Conservation (phyloP, 2,329 filamentous ascomycete genomes). For the Diaporthe caulivora region DNA sequence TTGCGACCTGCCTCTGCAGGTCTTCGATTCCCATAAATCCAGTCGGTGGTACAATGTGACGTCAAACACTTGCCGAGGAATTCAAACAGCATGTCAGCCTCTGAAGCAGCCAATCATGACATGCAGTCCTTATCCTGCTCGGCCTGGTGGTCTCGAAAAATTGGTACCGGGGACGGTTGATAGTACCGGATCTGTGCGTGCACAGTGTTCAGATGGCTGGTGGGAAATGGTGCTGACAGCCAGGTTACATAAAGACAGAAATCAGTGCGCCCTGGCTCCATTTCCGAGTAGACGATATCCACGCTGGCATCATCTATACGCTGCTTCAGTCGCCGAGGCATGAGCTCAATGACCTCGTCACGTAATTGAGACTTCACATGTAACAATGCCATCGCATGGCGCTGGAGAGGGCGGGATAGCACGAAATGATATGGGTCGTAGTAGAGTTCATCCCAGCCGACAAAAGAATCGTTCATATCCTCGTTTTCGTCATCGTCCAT, state of each 20-base stretch:
- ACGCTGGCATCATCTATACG: not conserved
- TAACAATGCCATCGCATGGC: not conserved
- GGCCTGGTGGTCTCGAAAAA: no score
- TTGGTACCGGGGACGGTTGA: no score
- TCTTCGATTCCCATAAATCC: no score
- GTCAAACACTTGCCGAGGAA: not conserved
- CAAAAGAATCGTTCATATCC: no score
- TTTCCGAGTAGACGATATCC: not conserved
- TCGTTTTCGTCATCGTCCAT: no score
- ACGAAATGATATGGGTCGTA: no score
- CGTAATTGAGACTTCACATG: not conserved
- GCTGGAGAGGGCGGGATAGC: no score
- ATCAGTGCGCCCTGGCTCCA: rapidly evolving
- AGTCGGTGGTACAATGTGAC: not conserved
- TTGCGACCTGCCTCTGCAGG: no score
- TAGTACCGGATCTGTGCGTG: not conserved
- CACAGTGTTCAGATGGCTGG: not conserved
- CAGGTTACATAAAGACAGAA: not conserved
- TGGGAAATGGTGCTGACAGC: not conserved
- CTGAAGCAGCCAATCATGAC: no score
- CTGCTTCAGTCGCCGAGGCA: not conserved
- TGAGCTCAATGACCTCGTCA: not conserved
- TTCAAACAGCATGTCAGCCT: not conserved
- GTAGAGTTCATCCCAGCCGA: no score
- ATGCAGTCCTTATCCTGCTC: no score